Percentiles rank a stretch among this genome's conserved stretches.
Evolutionary conservation across 78 protist species (phyloP).

Genomic region (Anaeramoeba flamelloides): DNA sequence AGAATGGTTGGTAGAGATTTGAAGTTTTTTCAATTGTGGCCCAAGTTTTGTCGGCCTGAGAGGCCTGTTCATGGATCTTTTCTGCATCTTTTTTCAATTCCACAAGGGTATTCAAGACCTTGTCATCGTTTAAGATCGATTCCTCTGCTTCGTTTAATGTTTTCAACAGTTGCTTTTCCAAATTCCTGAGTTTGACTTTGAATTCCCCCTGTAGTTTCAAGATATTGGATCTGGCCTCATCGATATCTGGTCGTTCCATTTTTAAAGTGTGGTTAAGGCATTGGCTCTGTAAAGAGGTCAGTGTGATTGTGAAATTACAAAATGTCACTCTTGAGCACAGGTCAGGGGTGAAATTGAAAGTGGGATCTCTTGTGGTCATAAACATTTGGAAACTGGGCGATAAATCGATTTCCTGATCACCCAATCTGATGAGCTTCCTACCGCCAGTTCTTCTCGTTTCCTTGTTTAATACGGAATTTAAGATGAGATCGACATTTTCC

Average conservation of each 20-base stretch:
- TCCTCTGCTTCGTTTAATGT: slow-evolving; percentile 52
- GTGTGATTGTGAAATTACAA: slow-evolving; percentile 62
- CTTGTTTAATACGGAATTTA: slow-evolving; percentile 42
- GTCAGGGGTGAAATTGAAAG: slow-evolving; percentile 56
- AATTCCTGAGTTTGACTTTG: slow-evolving; percentile 40
- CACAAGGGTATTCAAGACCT: slow-evolving; percentile 62
- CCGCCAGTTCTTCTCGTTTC: slow-evolving; percentile 35
- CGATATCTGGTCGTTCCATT: slow-evolving; percentile 60
- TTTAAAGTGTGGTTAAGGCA: too few relatives aligned
- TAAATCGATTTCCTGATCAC: slow-evolving; percentile 48
- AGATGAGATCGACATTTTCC: slow-evolving; percentile 50
- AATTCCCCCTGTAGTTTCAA: slow-evolving; percentile 68
- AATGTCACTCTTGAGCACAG: slow-evolving; percentile 49
- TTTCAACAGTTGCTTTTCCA: slow-evolving; percentile 63
- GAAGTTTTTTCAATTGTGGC: slow-evolving; percentile 34
- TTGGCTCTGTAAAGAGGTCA: slow-evolving; percentile 42
- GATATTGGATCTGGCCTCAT: slow-evolving; percentile 51
- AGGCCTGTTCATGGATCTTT: slow-evolving; percentile 46
- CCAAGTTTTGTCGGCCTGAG: slow-evolving; percentile 52
- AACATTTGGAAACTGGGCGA: slow-evolving; percentile 36
- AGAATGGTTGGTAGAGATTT: slow-evolving; percentile 45
- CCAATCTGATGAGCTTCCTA: slow-evolving; percentile 40
- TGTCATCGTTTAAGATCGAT: slow-evolving; percentile 70
- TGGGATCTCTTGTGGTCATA: slow-evolving; percentile 52
- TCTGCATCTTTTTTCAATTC: slow-evolving; percentile 38